A percentile compares a stretch with the other conserved stretches of the same genome.
Conservation (phyloP, 345 rosid genomes). For the Brassica rapa region DNA sequence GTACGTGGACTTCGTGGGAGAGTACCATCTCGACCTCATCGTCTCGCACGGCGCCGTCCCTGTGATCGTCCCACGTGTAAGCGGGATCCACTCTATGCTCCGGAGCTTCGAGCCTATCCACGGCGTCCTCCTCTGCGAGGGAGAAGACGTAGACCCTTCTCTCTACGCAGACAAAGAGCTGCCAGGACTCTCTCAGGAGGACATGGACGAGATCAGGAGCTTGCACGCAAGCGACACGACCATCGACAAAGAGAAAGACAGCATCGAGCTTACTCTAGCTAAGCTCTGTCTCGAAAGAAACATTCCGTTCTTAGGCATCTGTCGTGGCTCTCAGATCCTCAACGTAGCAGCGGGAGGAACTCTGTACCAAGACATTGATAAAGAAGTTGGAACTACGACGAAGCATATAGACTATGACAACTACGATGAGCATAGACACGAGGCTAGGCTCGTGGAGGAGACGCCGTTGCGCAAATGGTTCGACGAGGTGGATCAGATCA, state of each 20-base stretch:
- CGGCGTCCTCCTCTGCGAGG: conserved; percentile 73
- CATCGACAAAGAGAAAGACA: conserved; percentile 62
- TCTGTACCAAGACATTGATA: conserved; percentile 63
- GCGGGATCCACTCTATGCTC: conserved; percentile 54
- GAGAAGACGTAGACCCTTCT: conserved; percentile 71
- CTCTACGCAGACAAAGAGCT: conserved; percentile 52
- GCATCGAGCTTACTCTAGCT: conserved; percentile 58
- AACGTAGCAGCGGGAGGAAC: conserved; percentile 72
- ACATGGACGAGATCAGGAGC: conserved; percentile 53
- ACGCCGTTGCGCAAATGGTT: conserved; percentile 69
- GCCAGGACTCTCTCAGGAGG: conserved; percentile 48
- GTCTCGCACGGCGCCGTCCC: conserved; percentile 65
- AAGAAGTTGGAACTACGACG: conserved; percentile 40
- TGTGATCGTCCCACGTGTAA: conserved; percentile 65
- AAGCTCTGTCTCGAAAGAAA: conserved; percentile 61
- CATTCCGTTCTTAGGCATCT: conserved; percentile 66
- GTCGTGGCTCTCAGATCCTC: conserved; percentile 77
- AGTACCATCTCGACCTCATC: conserved; percentile 69
- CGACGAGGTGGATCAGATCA: conserved; percentile 51
- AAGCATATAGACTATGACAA: conserved; percentile 54
- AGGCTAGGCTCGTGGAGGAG: conserved; percentile 45
- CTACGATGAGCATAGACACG: conserved; percentile 62
- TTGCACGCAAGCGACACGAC: conserved; percentile 53
- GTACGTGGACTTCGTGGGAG: conserved; percentile 65
- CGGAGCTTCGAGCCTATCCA: conserved; percentile 68